Evolutionary conservation across 352 stramenopile genomes (phyloP), one percentile per base, ranked within the genome.

Genomic region (Globisporangium cystogenes): DNA sequence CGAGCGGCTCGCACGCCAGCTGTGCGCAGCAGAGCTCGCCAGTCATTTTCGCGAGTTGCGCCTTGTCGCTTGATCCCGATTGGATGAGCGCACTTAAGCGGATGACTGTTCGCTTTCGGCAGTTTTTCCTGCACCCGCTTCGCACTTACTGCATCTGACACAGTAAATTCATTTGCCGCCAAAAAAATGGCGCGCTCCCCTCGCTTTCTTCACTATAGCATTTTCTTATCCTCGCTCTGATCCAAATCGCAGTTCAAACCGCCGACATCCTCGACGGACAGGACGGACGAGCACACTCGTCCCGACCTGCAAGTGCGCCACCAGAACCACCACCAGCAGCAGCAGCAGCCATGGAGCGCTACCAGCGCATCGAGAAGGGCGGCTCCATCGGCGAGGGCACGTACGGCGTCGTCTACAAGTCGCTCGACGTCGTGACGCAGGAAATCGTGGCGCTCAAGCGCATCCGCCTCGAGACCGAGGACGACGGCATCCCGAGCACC

Each of bases 401-500:
- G 14, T 99, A 99, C 70, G 95, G 95, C 60, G 90, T 98, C 24
- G 95, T 98, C 37, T 98, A 98, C 85, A 98, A 98, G 71, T 96
- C 93, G 15, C 70, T 92, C 55, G 93, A 98, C 67, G 78, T 90
- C 29, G 78, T 94, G 59, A 98, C 83, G 7, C 82, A 89, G 43
- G 65, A 96, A 48, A 86, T 97, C 39, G 89, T 98, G 39, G 95
- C 95, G 48, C 85, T 98, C 54, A 98, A 98, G 86, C 88, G 86
- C 50, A 99, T 99, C 64, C 90, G 96, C 23, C 83, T 99, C 26
- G 97, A 99, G 74, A 96, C 98, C 12, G 97, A 99, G 82, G 96
- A 99, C 72, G 97, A 99, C 65, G 97, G 97, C 43, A 99, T 99
- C 72, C 97, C 97, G 31, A 98, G 87, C 58, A 99, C 97, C 14